phyloP scores from a whole-genome alignment of 2,329 filamentous ascomycete genomes.

The Didymella segeticola region DNA sequence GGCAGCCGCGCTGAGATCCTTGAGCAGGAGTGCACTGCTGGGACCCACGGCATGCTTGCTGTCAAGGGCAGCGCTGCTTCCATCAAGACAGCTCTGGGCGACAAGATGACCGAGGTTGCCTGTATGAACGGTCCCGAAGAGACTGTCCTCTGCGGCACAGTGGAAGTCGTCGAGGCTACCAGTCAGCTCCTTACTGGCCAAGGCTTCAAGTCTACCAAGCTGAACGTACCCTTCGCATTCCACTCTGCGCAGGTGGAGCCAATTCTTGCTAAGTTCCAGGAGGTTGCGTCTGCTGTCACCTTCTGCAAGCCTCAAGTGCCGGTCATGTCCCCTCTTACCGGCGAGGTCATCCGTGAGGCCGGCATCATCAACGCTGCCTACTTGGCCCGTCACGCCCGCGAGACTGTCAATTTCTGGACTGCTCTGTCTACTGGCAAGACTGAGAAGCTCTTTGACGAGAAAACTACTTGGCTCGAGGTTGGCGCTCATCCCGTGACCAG shows the following conservation, averaged over 20 bases:
- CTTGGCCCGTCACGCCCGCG: slow-evolving; percentile 68
- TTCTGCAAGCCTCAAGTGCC: slow-evolving; percentile 66
- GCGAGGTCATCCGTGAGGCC: slow-evolving; percentile 64
- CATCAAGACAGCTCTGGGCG: slow-evolving; percentile 61
- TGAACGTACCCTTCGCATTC: slow-evolving; percentile 72
- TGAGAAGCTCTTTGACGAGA: slow-evolving; percentile 66
- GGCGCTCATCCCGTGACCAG: slow-evolving; percentile 76
- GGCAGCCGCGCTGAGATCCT: slow-evolving; percentile 72
- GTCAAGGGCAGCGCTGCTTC: slow-evolving; percentile 61
- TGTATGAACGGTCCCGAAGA: slow-evolving; percentile 80
- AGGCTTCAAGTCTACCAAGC: slow-evolving; percentile 66
- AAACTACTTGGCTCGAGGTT: slow-evolving; percentile 74
- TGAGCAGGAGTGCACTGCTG: slow-evolving; percentile 67
- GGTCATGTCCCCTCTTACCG: slow-evolving; percentile 72
- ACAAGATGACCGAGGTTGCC: slow-evolving; percentile 62
- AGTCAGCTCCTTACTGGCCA: slow-evolving; percentile 57
- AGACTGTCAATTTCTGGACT: slow-evolving; percentile 72
- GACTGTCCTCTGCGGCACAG: slow-evolving; percentile 73
- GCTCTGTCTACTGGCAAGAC: slow-evolving; percentile 66
- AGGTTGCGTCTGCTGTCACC: slow-evolving; percentile 59
- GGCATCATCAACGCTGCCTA: slow-evolving; percentile 67
- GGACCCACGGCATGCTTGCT: slow-evolving; percentile 72
- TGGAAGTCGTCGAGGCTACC: slow-evolving; percentile 65
- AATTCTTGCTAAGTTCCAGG: slow-evolving; percentile 67
- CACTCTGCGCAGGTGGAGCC: slow-evolving; percentile 71